A percentile compares a stretch with the other conserved stretches of the same genome.
These are phyloP conservation scores for Diaporthe sp. DNA, from an alignment of 2,329 filamentous ascomycete species.

Conservation along the genomic window DNA sequence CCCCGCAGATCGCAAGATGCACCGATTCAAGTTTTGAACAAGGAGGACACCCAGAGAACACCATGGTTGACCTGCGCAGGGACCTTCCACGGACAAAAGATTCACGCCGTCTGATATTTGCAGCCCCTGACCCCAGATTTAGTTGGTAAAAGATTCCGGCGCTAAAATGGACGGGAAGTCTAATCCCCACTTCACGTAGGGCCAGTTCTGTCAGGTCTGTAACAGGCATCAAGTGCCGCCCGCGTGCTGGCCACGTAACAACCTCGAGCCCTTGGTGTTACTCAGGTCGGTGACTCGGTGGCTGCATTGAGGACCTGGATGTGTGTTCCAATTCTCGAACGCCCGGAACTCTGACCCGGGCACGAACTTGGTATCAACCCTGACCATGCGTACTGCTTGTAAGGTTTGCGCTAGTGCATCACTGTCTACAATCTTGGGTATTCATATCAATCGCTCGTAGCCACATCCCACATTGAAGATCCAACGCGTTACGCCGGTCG, in stretches of 20 bases:
- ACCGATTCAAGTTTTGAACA: background rate
- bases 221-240: background rate
- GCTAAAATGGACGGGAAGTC: background rate
- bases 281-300: background rate
- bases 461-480: background rate
- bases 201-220: background rate
- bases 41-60: background rate
- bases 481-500: background rate
- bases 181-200: background rate
- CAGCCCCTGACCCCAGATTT: background rate
- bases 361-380: background rate
- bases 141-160: background rate
- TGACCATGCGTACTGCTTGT: background rate
- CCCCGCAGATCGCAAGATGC: background rate
- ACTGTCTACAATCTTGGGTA: background rate
- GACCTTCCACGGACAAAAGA: background rate
- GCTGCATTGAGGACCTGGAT: background rate
- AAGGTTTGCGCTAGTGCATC: background rate
- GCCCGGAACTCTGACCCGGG: background rate
- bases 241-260: background rate
- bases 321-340: background rate
- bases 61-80: background rate
- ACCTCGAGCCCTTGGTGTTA: background rate
- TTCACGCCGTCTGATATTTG: background rate
- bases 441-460: background rate